A percentile compares a stretch with the other conserved stretches of the same genome.
phyloP scores from a whole-genome alignment of 257 asterid species.

The Voacanga thouarsii region DNA sequence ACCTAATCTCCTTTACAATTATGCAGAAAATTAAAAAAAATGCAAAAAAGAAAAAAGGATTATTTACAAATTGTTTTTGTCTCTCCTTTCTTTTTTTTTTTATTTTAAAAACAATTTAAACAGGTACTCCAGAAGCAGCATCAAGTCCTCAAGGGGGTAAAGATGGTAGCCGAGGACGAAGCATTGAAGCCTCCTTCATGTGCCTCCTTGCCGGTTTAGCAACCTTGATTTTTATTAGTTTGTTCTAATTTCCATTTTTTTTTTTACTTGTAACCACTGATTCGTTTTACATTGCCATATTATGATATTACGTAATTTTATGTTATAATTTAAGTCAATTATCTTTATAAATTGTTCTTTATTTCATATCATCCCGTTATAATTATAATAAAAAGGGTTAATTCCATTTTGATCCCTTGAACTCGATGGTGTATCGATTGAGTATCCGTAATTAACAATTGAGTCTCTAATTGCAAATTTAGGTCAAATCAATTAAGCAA shows the following conservation, averaged over 20 bases:
- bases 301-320: not conserved
- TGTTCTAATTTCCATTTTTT: not conserved
- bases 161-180: constrained; percentile 1
- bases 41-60: no score
- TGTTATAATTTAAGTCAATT: not conserved
- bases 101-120: not conserved
- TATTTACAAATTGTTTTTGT: no score
- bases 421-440: no score
- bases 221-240: constrained; percentile 8
- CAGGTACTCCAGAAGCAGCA: constrained; percentile 13
- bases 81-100: not conserved
- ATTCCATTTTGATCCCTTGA: no score
- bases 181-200: constrained; percentile 12
- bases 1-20: no score
- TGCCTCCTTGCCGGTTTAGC: constrained; percentile 24
- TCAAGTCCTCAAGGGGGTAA: constrained; percentile 15
- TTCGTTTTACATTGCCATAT: not conserved
- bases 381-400: no score
- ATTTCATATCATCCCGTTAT: not conserved
- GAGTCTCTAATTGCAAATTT: no score
- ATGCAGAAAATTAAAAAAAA: no score
- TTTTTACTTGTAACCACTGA: not conserved
- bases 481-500: no score
- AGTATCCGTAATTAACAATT: no score
- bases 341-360: not conserved